These are phyloP conservation scores for Colletotrichum sp. DNA, from an alignment of 2,329 filamentous ascomycete species.

Conservation along the genomic window DNA sequence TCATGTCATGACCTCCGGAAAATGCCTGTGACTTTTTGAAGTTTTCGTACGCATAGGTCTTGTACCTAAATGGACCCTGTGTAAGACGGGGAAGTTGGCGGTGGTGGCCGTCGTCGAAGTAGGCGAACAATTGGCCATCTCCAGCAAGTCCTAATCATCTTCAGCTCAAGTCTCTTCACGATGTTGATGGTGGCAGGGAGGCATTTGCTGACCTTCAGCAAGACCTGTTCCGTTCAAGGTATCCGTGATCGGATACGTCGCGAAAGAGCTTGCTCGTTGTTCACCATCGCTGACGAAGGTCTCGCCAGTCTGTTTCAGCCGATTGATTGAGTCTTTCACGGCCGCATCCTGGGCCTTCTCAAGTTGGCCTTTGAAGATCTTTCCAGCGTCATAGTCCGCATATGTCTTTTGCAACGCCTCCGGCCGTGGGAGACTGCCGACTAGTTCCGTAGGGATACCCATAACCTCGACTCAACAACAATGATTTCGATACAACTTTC, in stretches of 20 bases:
- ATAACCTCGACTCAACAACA: rapidly evolving
- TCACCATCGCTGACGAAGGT: background rate
- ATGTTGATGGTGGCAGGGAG: no score
- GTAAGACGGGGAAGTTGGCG: background rate
- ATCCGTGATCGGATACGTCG: background rate
- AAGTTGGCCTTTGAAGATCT: background rate
- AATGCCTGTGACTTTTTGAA: background rate
- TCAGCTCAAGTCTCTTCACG: no score
- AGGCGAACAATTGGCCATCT: background rate
- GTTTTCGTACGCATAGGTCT: background rate
- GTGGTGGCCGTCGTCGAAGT: background rate
- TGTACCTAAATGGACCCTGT: background rate
- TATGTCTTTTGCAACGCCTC: background rate
- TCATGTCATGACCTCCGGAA: background rate
- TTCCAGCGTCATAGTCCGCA: background rate
- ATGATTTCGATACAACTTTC: background rate
- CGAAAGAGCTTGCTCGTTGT: background rate
- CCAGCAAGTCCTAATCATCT: background rate
- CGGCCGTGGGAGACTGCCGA: background rate
- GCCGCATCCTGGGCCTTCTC: background rate
- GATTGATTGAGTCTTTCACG: background rate
- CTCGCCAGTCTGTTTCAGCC: background rate
- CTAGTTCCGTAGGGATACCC: background rate
- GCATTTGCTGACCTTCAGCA: background rate
- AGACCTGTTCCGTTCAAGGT: background rate